Evolutionary conservation across 257 asterid species (phyloP), one percentile per base, ranked within the genome.

Genomic region (Scutellaria baicalensis): DNA sequence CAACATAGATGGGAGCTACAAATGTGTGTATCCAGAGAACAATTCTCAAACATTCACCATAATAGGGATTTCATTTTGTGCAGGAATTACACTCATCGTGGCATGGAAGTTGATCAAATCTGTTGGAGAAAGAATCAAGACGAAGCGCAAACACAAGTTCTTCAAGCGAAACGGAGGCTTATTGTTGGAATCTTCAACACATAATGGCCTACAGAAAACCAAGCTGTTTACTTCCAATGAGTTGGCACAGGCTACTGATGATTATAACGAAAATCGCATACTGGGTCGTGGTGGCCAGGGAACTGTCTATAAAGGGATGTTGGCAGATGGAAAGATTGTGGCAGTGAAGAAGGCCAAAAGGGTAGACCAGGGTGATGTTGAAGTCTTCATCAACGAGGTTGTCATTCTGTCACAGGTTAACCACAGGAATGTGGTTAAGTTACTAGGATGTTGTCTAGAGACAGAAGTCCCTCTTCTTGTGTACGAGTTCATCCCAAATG

Each of bases 101-200:
- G 50, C 78, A 3, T 77, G 77, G 75, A 65, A 43, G 73, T 69
- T 57, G 3, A 12, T 2, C 56, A 69, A 31, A 38, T 58, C 50
- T 45, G 38, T 75, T 6, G 65, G 55, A 31, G 68, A 33, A 40
- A n/a, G 40, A 40, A 43, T 74, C 21, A 60, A 81, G 73, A 64
- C 66, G 3, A 75, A 20, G 12, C 76, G 65, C 2, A 68, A 9
- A 18, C 63, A 20, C 18, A 69, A 51, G 50, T 78, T 75, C 13
- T 82, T 40, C n/a, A 78, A 69, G 75, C 76, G 68, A 13, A 78
- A 81, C 13, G 83, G 85, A 11, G 80, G 85, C 7, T 13, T 81
- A 9, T 51, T 81, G 14, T 20, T 81, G 66, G 66, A 80, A n/a
- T 49, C 73, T 55, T 43, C 83, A 13, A 27, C 74, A 10, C 38